Evolutionary conservation across 2,329 filamentous ascomycete species (phyloP), one percentile per base, ranked within the genome.

Genomic region (Raffaelea deltoideospora): DNA sequence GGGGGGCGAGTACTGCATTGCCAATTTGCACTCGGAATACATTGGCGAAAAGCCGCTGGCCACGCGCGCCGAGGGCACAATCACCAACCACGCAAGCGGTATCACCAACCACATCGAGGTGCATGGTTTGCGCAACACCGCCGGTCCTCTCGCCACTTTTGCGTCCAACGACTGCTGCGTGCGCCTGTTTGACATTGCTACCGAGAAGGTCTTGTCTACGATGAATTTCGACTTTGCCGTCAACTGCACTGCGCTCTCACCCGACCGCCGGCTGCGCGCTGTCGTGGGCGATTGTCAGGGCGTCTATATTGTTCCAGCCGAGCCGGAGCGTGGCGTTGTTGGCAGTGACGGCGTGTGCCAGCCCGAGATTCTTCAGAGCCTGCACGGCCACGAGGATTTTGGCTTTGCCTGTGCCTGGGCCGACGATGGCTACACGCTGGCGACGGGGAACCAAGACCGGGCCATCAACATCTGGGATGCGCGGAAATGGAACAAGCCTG

Each of bases 331-430:
- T 8, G 24, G 9, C 15, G 37, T 27, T 1, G 29, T 39, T 1
- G 5, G 37, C 4, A 31, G 27, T 1, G 32, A 41, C 3, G 17
- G 40, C 11, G 26, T 27, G 13, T 58, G 41, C 11, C 27, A 33
- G 14, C 49, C 51, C 15, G 58, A 66, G 41, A 61, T 60, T 38
- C 64, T 69, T 43, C 64, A 77, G 45, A 56, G 59, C 20, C 65
- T 87, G 2, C 54, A 60, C 4, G 76, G 77, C 3, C 79, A 85
- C 49, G 63, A 62, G 13, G 80, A 86, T 49, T 80, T 68, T 45
- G 79, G 75, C 2, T 88, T 87, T 48, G 74, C 81, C 2, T 85
- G 79, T 48, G 81, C 79, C 45, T 88, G 82, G 82, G 77, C 80
- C 15, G 74, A 79, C 37, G 77, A 87, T 50, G 81, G 80, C 23